These are phyloP conservation scores for Trametes gibbosa DNA, from an alignment of 768 basidiomycete genomes.

Conservation along the genomic window DNA sequence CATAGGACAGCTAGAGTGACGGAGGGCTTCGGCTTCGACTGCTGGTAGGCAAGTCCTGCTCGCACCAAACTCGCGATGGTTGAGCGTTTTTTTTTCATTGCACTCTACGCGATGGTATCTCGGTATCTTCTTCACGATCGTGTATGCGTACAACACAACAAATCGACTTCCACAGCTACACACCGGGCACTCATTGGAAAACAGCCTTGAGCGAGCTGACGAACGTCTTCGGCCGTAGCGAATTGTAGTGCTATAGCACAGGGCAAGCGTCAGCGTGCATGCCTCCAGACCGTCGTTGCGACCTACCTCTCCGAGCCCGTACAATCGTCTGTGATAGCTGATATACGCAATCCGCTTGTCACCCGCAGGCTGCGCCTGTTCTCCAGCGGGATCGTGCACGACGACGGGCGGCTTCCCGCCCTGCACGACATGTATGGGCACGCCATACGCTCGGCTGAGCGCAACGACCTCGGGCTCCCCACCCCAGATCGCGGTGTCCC, in stretches of 20 bases:
- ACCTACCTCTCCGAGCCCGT: slow-evolving; percentile 92
- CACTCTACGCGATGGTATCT: no score
- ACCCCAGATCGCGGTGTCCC: slow-evolving; percentile 90
- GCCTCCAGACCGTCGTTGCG: background rate
- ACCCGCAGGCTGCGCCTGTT: slow-evolving; percentile 34
- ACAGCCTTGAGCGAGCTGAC: slow-evolving; percentile 22
- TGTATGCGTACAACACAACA: background rate
- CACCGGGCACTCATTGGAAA: slow-evolving; percentile 1
- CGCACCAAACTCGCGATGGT: no score
- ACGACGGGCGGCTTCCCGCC: slow-evolving; percentile 78
- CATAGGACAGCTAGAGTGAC: no score
- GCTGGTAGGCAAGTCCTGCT: no score
- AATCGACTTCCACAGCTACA: background rate
- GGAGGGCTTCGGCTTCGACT: no score
- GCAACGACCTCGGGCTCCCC: slow-evolving; percentile 97
- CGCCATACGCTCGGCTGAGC: slow-evolving; percentile 70
- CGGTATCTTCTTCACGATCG: background rate
- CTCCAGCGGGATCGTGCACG: slow-evolving; percentile 62
- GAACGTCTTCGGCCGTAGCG: slow-evolving; percentile 56
- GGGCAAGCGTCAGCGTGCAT: background rate
- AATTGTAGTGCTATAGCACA: slow-evolving; percentile 77
- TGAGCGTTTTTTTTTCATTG: no score
- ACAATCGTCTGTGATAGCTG: slow-evolving; percentile 93
- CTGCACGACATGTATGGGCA: slow-evolving; percentile 92
- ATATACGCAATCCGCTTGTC: slow-evolving; percentile 52